Percentiles rank a stretch among this genome's conserved stretches.
These are phyloP conservation scores for Glycine tomentella DNA, from an alignment of 306 rosid genomes.

Conservation along the genomic window DNA sequence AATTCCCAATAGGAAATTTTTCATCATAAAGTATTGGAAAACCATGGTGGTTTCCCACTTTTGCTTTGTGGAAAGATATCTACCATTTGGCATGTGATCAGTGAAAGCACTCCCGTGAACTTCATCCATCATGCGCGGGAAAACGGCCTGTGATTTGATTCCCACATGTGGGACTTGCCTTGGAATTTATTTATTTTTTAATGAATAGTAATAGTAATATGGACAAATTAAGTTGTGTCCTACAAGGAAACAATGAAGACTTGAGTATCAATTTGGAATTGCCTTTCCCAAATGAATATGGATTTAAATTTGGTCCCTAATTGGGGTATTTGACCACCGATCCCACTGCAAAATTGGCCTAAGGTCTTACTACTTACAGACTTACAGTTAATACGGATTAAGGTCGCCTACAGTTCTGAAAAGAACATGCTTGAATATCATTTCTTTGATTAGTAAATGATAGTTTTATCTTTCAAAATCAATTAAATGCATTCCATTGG, in stretches of 20 bases:
- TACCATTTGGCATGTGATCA: constrained; percentile 44
- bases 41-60: neutral
- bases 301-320: neutral
- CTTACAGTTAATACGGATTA: neutral
- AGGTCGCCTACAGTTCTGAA: neutral
- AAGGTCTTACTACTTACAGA: neutral
- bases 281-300: neutral
- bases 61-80: neutral
- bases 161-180: constrained; percentile 16
- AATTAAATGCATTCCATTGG: neutral
- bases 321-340: neutral
- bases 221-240: neutral
- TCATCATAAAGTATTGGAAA: constrained; percentile 18
- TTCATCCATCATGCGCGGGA: constrained; percentile 36
- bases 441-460: neutral
- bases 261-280: neutral
- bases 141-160: constrained; percentile 39
- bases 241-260: neutral
- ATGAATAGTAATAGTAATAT: neutral
- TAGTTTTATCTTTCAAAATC: neutral
- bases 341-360: constrained; percentile 1
- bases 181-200: neutral
- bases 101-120: constrained; percentile 56
- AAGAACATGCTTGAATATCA: neutral
- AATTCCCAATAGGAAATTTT: constrained; percentile 21